Evolutionary conservation across 176 grass and related monocot genomes (phyloP).

Genomic region (Carex parvula): DNA sequence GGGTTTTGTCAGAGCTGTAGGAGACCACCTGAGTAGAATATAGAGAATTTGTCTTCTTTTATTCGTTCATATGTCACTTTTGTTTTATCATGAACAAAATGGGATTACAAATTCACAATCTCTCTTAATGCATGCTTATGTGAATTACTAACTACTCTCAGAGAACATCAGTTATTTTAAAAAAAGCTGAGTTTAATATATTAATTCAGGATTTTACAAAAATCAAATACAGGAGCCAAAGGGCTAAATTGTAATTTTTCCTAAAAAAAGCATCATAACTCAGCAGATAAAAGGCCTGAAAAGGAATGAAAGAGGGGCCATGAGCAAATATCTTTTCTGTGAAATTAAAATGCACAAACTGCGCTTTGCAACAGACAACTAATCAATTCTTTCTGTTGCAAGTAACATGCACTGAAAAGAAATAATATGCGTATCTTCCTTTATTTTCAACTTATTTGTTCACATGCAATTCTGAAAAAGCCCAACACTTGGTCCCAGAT

Average conservation of each 20-base stretch:
- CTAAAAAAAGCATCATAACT: background rate
- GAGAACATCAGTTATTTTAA: background rate
- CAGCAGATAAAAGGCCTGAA: slow-evolving; percentile 7
- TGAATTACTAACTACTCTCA: background rate
- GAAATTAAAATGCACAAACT: slow-evolving; percentile 16
- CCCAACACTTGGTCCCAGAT: slow-evolving; percentile 24
- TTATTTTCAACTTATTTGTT: slow-evolving; percentile 31
- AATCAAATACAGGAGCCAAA: background rate
- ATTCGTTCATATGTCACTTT: background rate
- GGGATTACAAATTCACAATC: background rate
- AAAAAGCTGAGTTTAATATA: background rate
- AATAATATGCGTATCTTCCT: slow-evolving; percentile 29
- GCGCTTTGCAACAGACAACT: slow-evolving; percentile 14
- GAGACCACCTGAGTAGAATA: slow-evolving; percentile 34
- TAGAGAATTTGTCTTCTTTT: slow-evolving; percentile 27
- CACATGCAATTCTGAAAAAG: slow-evolving; percentile 28
- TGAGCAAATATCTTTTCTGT: slow-evolving; percentile 14
- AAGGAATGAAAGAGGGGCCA: slow-evolving; percentile 22
- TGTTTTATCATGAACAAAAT: background rate
- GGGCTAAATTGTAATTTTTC: background rate
- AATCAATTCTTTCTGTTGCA: slow-evolving; percentile 30
- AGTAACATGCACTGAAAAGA: slow-evolving; percentile 31
- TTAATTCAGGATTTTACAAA: background rate
- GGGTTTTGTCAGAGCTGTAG: slow-evolving; percentile 31
- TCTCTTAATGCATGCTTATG: background rate